phyloP scores from a whole-genome alignment of 805 yeast species.

The Cyberlindnera sargentensis region DNA sequence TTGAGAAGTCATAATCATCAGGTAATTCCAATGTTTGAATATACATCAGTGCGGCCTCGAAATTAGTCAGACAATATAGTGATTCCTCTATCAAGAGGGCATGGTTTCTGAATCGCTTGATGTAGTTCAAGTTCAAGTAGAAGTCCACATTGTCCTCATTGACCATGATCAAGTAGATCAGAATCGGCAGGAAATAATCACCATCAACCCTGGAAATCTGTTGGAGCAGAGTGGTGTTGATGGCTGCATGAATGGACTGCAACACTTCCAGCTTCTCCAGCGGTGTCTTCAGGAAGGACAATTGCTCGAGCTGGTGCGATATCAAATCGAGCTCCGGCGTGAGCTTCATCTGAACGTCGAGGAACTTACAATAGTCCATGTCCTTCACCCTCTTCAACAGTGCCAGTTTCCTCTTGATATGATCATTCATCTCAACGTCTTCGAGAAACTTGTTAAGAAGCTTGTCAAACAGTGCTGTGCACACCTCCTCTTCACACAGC shows the following conservation, averaged over 20 bases:
- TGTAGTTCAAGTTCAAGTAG: constrained; percentile 16
- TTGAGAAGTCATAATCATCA: constrained; percentile 6
- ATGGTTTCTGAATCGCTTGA: constrained; percentile 19
- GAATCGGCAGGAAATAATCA: constrained; percentile 19
- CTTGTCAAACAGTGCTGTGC: constrained; percentile 6
- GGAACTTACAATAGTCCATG: constrained; percentile 13
- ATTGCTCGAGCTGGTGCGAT: not conserved
- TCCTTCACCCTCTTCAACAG: constrained; percentile 10
- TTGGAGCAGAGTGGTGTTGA: constrained; percentile 8
- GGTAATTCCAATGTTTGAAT: constrained; percentile 7
- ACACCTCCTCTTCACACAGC: not conserved
- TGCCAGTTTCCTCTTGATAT: constrained; percentile 11
- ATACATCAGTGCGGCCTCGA: constrained; percentile 22
- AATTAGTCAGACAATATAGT: constrained; percentile 20
- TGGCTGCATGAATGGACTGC: constrained; percentile 10
- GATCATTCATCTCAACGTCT: constrained; percentile 12
- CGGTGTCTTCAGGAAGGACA: constrained; percentile 9
- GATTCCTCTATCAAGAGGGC: constrained; percentile 12
- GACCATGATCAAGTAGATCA: constrained; percentile 18
- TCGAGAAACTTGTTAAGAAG: constrained; percentile 12
- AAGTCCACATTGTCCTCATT: constrained; percentile 6
- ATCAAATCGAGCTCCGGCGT: constrained; percentile 3
- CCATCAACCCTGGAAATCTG: constrained; percentile 11
- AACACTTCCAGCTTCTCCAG: constrained; percentile 11
- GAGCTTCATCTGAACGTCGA: constrained; percentile 9